Conservation (phyloP, 2,329 filamentous ascomycete species). For the Neofusicoccum umdonicola region DNA sequence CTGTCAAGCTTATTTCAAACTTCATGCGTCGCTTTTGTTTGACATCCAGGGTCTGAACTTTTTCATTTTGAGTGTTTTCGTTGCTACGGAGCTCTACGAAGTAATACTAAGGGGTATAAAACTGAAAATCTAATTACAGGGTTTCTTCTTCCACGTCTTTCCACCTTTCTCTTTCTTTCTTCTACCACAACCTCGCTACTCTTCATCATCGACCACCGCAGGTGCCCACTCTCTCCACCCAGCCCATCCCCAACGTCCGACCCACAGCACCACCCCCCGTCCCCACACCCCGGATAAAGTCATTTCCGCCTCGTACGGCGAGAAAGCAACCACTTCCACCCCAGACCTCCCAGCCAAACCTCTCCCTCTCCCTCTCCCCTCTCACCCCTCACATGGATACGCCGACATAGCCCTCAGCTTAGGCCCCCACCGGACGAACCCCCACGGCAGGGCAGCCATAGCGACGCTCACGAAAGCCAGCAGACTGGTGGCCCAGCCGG, state of each 20-base stretch:
- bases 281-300: background rate
- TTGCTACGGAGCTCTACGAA: background rate
- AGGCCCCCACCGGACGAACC: constrained; percentile 10
- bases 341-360: too few species aligned
- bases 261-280: background rate
- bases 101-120: background rate
- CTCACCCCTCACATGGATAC: constrained; percentile 15
- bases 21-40: background rate
- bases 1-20: background rate
- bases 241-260: background rate
- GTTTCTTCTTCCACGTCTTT: background rate
- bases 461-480: constrained; percentile 39
- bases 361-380: too few species aligned
- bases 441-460: constrained; percentile 38
- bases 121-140: background rate
- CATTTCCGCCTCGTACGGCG: background rate
- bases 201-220: too few species aligned
- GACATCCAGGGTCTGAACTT: background rate
- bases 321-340: too few species aligned
- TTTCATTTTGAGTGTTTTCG: background rate
- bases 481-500: constrained; percentile 40
- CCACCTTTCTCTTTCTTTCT: background rate
- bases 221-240: background rate
- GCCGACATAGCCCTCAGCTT: background rate
- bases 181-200: too few species aligned